Conservation (phyloP, 192 early-diverging fungal species). For the Backusella mclennaniae region DNA sequence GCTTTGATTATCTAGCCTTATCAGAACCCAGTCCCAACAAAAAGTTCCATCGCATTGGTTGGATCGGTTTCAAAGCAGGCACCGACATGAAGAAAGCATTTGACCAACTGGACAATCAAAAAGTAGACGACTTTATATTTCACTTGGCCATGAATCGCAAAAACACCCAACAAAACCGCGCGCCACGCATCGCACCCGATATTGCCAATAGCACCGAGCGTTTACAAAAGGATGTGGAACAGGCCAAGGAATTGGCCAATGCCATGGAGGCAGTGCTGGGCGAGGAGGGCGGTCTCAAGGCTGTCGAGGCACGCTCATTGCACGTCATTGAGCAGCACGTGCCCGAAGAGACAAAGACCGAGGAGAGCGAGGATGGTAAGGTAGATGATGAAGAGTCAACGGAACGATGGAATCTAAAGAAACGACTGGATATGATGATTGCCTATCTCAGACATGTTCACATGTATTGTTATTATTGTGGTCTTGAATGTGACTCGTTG, state of each 20-base stretch:
- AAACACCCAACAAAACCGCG: conserved; percentile 36
- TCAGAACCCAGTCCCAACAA: conserved; percentile 84
- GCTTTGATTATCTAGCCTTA: conserved; percentile 82
- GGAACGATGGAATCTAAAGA: conserved; percentile 28
- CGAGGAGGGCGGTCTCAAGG: conserved; percentile 18
- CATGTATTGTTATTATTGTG: conserved; percentile 96
- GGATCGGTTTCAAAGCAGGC: conserved; percentile 85
- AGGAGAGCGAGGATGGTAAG: neutral
- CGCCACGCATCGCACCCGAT: conserved; percentile 65
- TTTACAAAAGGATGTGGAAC: conserved; percentile 73
- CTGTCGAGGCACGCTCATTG: conserved; percentile 33
- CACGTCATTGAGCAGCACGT: conserved; percentile 12
- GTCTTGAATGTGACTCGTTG: conserved; percentile 71
- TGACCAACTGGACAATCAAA: conserved; percentile 57
- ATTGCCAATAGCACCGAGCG: conserved; percentile 67
- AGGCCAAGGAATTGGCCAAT: conserved; percentile 52
- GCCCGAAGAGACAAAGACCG: neutral
- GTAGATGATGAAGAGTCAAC: conserved; percentile 13
- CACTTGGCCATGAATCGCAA: conserved; percentile 53
- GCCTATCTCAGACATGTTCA: conserved; percentile 88
- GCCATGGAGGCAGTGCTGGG: conserved; percentile 58
- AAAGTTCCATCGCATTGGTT: conserved; percentile 87
- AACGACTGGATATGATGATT: conserved; percentile 76
- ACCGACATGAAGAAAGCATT: conserved; percentile 78
- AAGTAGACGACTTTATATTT: conserved; percentile 53